Evolutionary conservation across 208 protist species (phyloP), one percentile per base, ranked within the genome.

Genomic region (Trypanosoma vivax): DNA sequence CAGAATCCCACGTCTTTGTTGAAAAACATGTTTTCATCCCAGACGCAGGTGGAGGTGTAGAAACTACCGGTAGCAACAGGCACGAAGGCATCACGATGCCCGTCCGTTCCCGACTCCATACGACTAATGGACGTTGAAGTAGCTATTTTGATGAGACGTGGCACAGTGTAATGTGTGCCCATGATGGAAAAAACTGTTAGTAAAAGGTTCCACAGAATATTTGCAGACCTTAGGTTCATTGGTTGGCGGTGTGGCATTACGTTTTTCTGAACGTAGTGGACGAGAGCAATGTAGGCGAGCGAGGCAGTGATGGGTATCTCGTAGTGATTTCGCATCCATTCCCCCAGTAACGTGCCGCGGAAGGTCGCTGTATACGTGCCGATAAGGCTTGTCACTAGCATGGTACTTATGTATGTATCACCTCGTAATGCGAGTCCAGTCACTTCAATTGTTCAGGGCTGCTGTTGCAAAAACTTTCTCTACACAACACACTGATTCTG

Each of bases 121-220:
- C n/a, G n/a, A 55, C 70, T 65, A 60, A 80, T 72, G 3, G 38
- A 53, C 5, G 52, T 16, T 24, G 74, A 61, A 19, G 53, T 59
- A 40, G 72, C 43, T 21, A 73, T 10, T 25, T 71, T 61, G 21
- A 63, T 51, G 41, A 85, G 31, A 33, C 55, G 58, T 29, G 75
- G 77, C 21, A 85, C 31, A 29, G 63, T 77, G 69, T 81, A 72
- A 23, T 75, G 67, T 14, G 79, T 75, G 29, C 85, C 87, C 1
- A 54, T 23, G 11, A 81, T 51, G 11, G 85, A 94, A 65, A 91
- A 94, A 31, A 78, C 37, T 29, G 83, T 66, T 25, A 96, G 70
- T 0, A 79, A 40, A 25, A 90, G 47, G 42, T 96, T 96, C 88
- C 90, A 95, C 9, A 81, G 0, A 27, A 55, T 69, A 50, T 83